Base-by-base conservation (phyloP, 2,329 filamentous ascomycete species). In the Conoideocrella luteorostrata region DNA sequence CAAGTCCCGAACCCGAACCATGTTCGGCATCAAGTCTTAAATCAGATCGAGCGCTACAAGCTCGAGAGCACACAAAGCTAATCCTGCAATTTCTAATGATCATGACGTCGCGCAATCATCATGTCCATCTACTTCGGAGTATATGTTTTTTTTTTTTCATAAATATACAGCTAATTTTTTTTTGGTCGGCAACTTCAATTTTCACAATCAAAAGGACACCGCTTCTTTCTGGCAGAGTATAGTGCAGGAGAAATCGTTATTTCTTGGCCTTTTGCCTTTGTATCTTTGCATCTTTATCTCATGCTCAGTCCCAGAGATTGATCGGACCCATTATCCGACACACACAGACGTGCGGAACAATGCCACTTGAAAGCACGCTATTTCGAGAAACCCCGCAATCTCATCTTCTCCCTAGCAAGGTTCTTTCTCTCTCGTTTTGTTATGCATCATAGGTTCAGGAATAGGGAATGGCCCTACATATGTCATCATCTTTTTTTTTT, bases 1-100 rank as follows among this genome's bases (percentile, higher is more conserved):
- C 65, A 91, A 90, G 67, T 88, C 85, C 22, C 80, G 83, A 50
- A 81, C 84, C 39, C 75, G 86, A 53, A 80, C 77, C 48, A 82
- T 91, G 55, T 91, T 91, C 63, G 75, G 82, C 49, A 55, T 61
- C 36, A 71, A 69, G 49, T 56, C 53, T 36, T 45, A 44, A 42
- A 43, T 30, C 47, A n/a, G 28, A 23, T 15, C 10, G 35, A 29
- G 26, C 30, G 24, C 33, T 13, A 24, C 18, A 23, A 13, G n/a
- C 7, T 24, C 24, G 17, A 13, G 12, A 6, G 9, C 5, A 7
- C 6, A 15, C n/a, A 24, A 30, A 13, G 37, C 12, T 36, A 37
- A 22, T 26, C 28, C 18, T 33, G 20, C 7, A 38, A 35, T 37
- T 33, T 48, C 13, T 57, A 54, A 57, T 55, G 56, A 59, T 59